phyloP scores from a whole-genome alignment of 192 early-diverging fungal species.

The Backusella sp. region DNA sequence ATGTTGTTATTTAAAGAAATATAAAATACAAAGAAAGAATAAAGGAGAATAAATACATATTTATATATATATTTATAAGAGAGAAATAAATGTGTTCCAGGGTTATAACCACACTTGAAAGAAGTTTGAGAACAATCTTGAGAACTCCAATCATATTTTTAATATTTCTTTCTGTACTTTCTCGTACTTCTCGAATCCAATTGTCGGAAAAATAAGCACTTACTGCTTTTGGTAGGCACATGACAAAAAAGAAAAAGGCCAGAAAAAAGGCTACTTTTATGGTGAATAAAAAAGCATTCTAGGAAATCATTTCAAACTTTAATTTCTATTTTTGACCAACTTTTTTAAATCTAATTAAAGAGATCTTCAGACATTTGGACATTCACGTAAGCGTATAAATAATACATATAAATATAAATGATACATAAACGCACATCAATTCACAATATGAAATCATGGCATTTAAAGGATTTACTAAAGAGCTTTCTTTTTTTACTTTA shows the following conservation, averaged over 20 bases:
- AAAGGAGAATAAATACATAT: neutral
- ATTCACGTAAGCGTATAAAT: neutral
- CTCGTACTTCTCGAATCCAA: conserved; percentile 18
- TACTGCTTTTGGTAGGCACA: neutral
- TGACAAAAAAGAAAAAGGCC: neutral
- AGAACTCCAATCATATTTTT: conserved; percentile 11
- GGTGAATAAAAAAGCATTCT: neutral
- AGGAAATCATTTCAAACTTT: neutral
- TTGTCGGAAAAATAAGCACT: neutral
- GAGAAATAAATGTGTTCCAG: neutral
- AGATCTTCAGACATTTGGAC: neutral
- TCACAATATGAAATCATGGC: neutral
- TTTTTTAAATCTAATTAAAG: neutral
- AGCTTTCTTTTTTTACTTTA: neutral
- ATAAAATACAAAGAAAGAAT: conserved; percentile 8
- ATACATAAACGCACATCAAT: neutral
- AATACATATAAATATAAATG: neutral
- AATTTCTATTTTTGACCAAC: neutral
- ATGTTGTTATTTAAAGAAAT: conserved; percentile 1
- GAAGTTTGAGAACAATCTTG: conserved; percentile 18
- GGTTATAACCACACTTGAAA: conserved; percentile 8
- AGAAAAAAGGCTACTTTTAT: neutral
- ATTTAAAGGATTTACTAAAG: neutral
- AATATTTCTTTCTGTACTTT: neutral
- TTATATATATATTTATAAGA: neutral